phyloP scores from a whole-genome alignment of 148 eudicot genomes.

The Heliosperma pusillum region DNA sequence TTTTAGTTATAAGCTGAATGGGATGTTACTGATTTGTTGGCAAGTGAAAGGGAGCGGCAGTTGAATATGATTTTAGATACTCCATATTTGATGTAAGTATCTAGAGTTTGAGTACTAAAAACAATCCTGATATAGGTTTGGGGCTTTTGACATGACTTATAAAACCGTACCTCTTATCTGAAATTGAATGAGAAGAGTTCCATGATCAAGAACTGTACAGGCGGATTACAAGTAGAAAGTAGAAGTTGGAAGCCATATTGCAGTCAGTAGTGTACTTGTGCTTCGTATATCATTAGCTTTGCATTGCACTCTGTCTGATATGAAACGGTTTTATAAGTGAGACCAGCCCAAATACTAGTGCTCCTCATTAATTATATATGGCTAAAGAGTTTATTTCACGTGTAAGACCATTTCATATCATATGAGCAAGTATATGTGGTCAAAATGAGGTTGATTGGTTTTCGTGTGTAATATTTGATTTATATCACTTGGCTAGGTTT shows the following conservation, averaged over 20 bases:
- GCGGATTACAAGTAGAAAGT: background rate
- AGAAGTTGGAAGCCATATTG: background rate
- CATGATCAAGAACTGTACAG: background rate
- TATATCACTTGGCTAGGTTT: too few species aligned
- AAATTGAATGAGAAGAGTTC: background rate
- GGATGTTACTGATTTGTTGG: constrained; percentile 1
- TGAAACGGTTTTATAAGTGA: background rate
- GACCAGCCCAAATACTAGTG: background rate
- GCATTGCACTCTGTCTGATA: background rate
- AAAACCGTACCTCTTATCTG: background rate
- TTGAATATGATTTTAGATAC: background rate
- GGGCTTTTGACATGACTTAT: too few species aligned
- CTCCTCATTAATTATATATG: background rate
- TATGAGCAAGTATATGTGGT: background rate
- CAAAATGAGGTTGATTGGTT: background rate
- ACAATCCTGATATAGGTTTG: too few species aligned
- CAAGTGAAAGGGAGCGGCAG: background rate
- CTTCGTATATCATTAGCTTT: background rate
- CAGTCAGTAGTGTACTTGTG: background rate
- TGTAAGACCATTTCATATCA: background rate
- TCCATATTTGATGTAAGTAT: background rate
- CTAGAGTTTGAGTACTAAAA: too few species aligned
- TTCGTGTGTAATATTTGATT: background rate
- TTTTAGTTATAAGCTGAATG: background rate
- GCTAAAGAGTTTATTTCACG: background rate